Conservation (phyloP, 345 rosid species). For the Acer campestre region DNA sequence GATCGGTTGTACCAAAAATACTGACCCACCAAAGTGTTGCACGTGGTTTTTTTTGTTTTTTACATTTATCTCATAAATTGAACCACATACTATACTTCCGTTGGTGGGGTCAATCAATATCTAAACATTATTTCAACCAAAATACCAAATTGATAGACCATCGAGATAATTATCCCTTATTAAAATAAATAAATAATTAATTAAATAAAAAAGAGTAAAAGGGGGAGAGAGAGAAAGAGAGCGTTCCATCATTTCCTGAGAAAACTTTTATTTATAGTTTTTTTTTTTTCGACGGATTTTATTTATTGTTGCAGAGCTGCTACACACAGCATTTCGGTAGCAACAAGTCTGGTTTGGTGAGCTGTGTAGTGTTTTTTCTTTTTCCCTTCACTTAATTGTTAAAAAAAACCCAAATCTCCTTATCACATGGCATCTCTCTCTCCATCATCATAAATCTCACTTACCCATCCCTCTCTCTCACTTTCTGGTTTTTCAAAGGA, state of each 20-base stretch:
- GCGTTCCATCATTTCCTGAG: conserved; percentile 18
- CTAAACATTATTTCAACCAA: no score
- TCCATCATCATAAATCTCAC: conserved; percentile 43
- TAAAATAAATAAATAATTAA: no score
- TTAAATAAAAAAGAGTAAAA: no score
- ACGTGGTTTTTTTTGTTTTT: no score
- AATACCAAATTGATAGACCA: no score
- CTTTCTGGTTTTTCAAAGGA: conserved; percentile 13
- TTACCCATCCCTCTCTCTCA: conserved; percentile 14
- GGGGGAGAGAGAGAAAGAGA: no score
- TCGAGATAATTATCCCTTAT: no score
- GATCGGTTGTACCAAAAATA: no score
- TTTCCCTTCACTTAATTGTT: conserved; percentile 3
- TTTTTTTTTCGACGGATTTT: not conserved
- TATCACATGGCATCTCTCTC: conserved; percentile 53
- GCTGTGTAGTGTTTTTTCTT: conserved; percentile 36
- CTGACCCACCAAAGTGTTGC: no score
- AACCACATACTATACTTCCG: no score
- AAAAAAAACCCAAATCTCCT: not conserved
- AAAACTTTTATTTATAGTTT: not conserved
- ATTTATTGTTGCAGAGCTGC: conserved; percentile 23
- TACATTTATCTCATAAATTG: no score
- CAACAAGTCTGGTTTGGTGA: conserved; percentile 39
- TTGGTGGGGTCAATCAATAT: no score
- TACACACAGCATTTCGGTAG: conserved; percentile 30